Evolutionary conservation across 192 early-diverging fungal species (phyloP).

Genomic region (Coemansia sp.): DNA sequence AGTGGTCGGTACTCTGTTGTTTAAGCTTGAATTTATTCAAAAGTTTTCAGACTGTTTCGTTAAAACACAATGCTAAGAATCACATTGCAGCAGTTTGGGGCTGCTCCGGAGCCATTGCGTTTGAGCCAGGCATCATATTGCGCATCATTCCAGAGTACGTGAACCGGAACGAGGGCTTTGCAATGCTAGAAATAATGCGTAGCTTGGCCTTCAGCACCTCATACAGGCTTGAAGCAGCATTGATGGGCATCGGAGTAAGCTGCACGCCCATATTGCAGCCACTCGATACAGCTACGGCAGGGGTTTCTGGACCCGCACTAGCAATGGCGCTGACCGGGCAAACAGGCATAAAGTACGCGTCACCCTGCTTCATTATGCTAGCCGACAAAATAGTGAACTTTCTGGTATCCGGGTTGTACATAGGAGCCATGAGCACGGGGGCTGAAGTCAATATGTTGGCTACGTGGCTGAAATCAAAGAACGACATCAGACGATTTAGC

Average conservation of each 20-base stretch:
- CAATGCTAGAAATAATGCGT: neutral
- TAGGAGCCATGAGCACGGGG: conserved; percentile 6
- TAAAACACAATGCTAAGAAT: too few species aligned
- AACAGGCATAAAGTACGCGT: conserved; percentile 21
- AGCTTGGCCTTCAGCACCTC: conserved; percentile 1
- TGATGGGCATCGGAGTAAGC: conserved; percentile 18
- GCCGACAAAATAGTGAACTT: conserved; percentile 16
- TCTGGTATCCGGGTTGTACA: conserved; percentile 18
- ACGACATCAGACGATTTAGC: conserved; percentile 16
- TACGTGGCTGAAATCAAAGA: conserved; percentile 23
- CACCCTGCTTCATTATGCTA: conserved; percentile 9
- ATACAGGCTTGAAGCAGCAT: conserved; percentile 9
- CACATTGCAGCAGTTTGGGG: too few species aligned
- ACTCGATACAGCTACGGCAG: neutral
- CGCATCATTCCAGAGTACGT: too few species aligned
- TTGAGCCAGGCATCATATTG: too few species aligned
- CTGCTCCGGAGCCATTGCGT: too few species aligned
- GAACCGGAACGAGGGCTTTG: neutral
- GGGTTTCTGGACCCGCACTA: neutral
- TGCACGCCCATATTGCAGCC: conserved; percentile 17
- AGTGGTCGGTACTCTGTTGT: conserved; percentile 49
- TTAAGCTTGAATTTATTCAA: neutral
- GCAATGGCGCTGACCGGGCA: conserved; percentile 14
- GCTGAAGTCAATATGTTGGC: conserved; percentile 1
- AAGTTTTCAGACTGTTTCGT: neutral